Evolutionary conservation across 805 yeast species (phyloP), one percentile per base, ranked within the genome.

Genomic region (Lachancea waltii): DNA sequence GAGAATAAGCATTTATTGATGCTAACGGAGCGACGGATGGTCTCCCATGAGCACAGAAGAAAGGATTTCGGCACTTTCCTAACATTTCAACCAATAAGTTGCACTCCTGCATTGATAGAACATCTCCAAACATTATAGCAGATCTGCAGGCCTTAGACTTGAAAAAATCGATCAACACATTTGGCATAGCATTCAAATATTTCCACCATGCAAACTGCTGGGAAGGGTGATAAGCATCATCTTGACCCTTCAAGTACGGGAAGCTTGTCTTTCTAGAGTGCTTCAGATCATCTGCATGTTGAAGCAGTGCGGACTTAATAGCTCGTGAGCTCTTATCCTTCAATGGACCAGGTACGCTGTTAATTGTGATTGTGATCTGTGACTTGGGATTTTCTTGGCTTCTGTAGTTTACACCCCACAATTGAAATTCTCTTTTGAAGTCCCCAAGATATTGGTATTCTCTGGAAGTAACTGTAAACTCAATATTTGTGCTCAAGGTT

Each of bases 21-120:
- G 28, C 19, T 16, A 42, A 8, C 4, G 89, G 87, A 1, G 76
- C 70, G 9, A 81, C 54, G 0, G 86, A 73, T 0, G 95, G 94
- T 40, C 95, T 60, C 0, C 95, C 95, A 56, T 85, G 95, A 0
- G 95, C 95, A 64, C 95, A 86, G 39, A 72, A 77, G 46, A 83
- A 81, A 0, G 95, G 94, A 14, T 68, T 57, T 10, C 60, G 49
- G 50, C 95, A 84, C 3, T 37, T 16, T 0, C 64, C 46, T 20
- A 85, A 62, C 1, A 58, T 44, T 1, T 33, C 23, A 0, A 85
- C 48, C 16, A 84, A 48, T 0, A 53, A 30, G 5, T 47, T 42
- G 58, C 85, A 79, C 36, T 78, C 72, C 0, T 36, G 42, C 2
- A 29, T 40, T 0, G 65, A 48, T 30, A 86, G 53, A 1, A 38